Evolutionary conservation across 495 filamentous ascomycete species (phyloP).

Genomic region (Friedmanniomyces endolithicus): DNA sequence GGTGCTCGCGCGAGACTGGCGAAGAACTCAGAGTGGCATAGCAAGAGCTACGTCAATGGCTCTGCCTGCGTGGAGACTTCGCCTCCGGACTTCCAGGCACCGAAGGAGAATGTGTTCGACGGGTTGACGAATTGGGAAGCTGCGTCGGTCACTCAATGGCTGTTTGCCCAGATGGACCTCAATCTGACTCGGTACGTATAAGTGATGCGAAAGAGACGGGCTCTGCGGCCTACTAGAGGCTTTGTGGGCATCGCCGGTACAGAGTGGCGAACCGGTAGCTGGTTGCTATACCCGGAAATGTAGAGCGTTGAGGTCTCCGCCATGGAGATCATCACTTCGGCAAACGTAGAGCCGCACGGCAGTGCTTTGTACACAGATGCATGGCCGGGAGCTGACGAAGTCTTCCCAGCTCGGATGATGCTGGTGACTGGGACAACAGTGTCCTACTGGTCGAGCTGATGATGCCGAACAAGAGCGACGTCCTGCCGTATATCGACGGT

Average conservation of each 20-base stretch:
- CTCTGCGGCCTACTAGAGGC: too few species aligned
- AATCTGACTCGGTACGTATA: slow-evolving; percentile 5
- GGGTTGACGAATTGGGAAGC: slow-evolving; percentile 11
- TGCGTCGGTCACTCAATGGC: slow-evolving; percentile 5
- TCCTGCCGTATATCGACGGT: slow-evolving; percentile 34
- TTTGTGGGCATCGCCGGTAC: too few species aligned
- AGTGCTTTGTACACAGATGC: too few species aligned
- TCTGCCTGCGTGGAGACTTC: background rate
- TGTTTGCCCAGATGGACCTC: slow-evolving; percentile 4
- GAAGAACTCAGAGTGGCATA: background rate
- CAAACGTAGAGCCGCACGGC: too few species aligned
- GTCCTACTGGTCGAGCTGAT: slow-evolving; percentile 35
- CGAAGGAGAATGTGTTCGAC: slow-evolving; percentile 15
- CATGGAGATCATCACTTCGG: too few species aligned
- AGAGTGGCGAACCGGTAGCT: too few species aligned
- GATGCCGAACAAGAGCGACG: slow-evolving; percentile 42
- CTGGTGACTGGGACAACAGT: slow-evolving; percentile 16
- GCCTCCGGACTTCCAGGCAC: slow-evolving; percentile 3
- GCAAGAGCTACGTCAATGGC: background rate
- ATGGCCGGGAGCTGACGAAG: too few species aligned
- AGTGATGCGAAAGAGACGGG: too few species aligned
- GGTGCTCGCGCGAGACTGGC: background rate
- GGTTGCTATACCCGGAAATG: too few species aligned
- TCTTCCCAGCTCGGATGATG: background rate
- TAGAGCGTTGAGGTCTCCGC: too few species aligned